Percentiles rank a stretch among this genome's conserved stretches.
Evolutionary conservation across 2,329 filamentous ascomycete species (phyloP).

Genomic region (Mycosphaerella sp.): DNA sequence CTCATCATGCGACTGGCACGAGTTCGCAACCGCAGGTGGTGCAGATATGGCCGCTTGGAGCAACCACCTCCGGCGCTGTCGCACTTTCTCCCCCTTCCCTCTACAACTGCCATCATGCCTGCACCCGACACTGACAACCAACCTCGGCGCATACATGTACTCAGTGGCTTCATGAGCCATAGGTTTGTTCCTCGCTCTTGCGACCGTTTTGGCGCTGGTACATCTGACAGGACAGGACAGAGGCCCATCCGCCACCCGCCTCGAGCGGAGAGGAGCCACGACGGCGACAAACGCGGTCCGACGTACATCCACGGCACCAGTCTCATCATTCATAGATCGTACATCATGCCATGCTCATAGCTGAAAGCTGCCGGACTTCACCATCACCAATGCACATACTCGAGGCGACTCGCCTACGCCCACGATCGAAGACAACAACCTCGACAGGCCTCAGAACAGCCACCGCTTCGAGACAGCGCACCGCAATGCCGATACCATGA

Average conservation of each 20-base stretch:
- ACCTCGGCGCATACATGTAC: background rate
- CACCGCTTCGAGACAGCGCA: background rate
- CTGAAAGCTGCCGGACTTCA: background rate
- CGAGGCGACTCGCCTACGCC: background rate
- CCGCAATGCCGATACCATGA: background rate
- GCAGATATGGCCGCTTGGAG: constrained; percentile 4
- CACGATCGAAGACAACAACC: background rate
- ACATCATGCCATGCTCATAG: background rate
- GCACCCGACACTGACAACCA: background rate
- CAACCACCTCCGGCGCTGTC: constrained; percentile 6
- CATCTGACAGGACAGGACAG: background rate
- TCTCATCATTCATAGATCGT: background rate
- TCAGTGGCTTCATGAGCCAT: background rate
- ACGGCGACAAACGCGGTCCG: background rate
- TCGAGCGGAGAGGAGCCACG: background rate
- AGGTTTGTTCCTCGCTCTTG: background rate
- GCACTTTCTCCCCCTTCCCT: constrained; percentile 1
- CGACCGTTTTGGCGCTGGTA: background rate
- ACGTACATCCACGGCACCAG: background rate
- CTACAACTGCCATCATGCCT: background rate
- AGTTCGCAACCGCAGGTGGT: background rate
- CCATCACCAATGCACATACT: background rate
- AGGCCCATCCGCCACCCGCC: background rate
- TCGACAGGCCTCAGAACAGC: background rate
- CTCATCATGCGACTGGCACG: constrained; percentile 1